Base-by-base conservation (phyloP, 2,329 filamentous ascomycete species). In the Alternaria alternata region DNA sequence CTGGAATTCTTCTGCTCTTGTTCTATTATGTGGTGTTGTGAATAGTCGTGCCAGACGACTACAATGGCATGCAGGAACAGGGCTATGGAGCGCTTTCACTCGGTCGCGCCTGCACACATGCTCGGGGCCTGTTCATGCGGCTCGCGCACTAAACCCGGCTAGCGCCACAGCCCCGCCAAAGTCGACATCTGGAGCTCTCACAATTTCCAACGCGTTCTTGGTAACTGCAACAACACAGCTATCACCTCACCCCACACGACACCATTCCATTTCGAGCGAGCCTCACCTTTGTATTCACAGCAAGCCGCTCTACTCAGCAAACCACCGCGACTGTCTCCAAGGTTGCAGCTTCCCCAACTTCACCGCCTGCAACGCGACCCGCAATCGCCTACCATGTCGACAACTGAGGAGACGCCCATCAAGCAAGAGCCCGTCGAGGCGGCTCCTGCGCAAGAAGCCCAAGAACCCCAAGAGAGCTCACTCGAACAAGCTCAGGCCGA, bases 401-500 rank as follows among this genome's bases (percentile, higher is more conserved):
- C 60, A 32, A 56, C 67, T 12, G 68, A 71, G 28, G 62, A 66
- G 36, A 63, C 65, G 18, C 63, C 59, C 39, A 52, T 57, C 34
- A 55, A 55, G 46, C 57, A 56, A 34, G 57, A 59, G 39, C 41
- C 56, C 36, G 57, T 61, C 11, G 67, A 64, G 18, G 62, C 65
- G 30, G 59, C 63, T 30, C 60, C 57, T 22, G 58, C 54, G 26
- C 44, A 48, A 24, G 20, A 42, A 7, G 11, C 39, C 20, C 44
- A 47, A 38, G 39, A 42, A 16, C 6, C 39, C 39, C 46, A 34
- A 4, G 46, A 36, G 46, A 9, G 26, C 32, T 64, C 66, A 22
- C 43, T 67, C 51, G 67, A 66, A 24, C 12, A 65, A 18, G 69
- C 73, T 1, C 81, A 84, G 65, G 67, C 75, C 22, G 85, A 87